These are phyloP conservation scores for Pyrenophora tritici-repentis DNA, from an alignment of 2,329 filamentous ascomycete species.

Conservation along the genomic window DNA sequence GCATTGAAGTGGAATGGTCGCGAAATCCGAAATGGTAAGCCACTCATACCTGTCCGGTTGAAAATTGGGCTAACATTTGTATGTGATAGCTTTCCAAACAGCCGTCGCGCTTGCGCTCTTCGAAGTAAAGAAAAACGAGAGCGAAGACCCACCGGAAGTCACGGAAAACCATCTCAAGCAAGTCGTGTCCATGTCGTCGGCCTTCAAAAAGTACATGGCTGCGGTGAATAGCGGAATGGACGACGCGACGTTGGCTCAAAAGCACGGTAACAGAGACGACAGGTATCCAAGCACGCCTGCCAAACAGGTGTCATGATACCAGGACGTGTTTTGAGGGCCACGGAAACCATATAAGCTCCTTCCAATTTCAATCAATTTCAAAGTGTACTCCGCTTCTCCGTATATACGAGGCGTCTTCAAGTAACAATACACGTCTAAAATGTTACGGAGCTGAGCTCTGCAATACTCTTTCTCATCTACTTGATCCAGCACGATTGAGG, in stretches of 20 bases:
- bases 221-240: conserved; percentile 7
- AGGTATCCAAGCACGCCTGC: neutral
- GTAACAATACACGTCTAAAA: too few relatives aligned
- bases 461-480: too few relatives aligned
- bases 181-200: conserved; percentile 15
- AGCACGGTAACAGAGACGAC: conserved; percentile 11
- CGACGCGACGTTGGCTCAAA: conserved; percentile 4
- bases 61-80: neutral
- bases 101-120: neutral
- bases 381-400: too few relatives aligned
- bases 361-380: too few relatives aligned
- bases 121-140: neutral
- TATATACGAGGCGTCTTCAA: too few relatives aligned
- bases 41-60: too few relatives aligned
- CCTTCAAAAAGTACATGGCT: conserved; percentile 16
- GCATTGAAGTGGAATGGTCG: neutral
- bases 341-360: too few relatives aligned
- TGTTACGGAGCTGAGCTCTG: too few relatives aligned
- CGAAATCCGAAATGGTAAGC: neutral
- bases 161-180: conserved; percentile 13
- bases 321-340: too few relatives aligned
- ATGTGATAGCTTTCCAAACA: neutral
- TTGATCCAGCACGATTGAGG: too few relatives aligned
- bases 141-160: neutral
- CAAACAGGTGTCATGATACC: neutral